Percentiles rank a stretch among this genome's conserved stretches.
phyloP scores from a whole-genome alignment of 2,329 filamentous ascomycete genomes.

The Colletotrichum sansevieriae region DNA sequence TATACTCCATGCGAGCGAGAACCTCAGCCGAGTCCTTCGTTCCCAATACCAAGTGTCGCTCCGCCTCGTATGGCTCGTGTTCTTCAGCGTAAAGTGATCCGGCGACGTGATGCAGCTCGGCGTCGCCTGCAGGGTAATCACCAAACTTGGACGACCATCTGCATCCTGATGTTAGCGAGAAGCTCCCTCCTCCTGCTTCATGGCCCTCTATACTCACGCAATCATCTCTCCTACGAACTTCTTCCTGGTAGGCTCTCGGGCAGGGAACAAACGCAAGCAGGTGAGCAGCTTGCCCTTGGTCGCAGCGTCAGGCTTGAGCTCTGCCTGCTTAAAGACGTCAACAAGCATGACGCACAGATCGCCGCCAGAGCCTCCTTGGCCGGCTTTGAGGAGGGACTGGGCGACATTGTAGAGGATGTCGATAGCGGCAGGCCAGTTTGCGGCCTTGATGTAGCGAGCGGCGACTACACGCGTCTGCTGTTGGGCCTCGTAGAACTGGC shows the following conservation, averaged over 20 bases:
- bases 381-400: conserved; percentile 86
- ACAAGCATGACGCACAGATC: conserved; percentile 89
- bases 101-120: conserved; percentile 92
- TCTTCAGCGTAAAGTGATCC: conserved; percentile 93
- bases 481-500: conserved; percentile 97
- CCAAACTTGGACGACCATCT: conserved; percentile 89
- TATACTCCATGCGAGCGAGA: conserved; percentile 86
- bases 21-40: conserved; percentile 88
- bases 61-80: conserved; percentile 92
- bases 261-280: conserved; percentile 83
- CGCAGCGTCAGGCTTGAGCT: conserved; percentile 80
- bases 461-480: conserved; percentile 97
- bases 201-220: conserved; percentile 61
- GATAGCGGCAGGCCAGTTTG: conserved; percentile 86
- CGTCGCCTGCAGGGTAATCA: conserved; percentile 90
- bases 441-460: conserved; percentile 89
- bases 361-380: conserved; percentile 93
- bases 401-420: conserved; percentile 89
- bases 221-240: conserved; percentile 91
- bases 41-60: conserved; percentile 88
- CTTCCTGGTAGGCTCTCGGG: conserved; percentile 90
- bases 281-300: conserved; percentile 82
- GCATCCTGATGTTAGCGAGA: conserved; percentile 21
- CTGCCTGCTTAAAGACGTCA: conserved; percentile 91
- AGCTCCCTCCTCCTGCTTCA: neutral